Percentiles rank a stretch among this genome's conserved stretches.
Conservation (phyloP, 331 rosid genomes). For the Ulmus americana region DNA sequence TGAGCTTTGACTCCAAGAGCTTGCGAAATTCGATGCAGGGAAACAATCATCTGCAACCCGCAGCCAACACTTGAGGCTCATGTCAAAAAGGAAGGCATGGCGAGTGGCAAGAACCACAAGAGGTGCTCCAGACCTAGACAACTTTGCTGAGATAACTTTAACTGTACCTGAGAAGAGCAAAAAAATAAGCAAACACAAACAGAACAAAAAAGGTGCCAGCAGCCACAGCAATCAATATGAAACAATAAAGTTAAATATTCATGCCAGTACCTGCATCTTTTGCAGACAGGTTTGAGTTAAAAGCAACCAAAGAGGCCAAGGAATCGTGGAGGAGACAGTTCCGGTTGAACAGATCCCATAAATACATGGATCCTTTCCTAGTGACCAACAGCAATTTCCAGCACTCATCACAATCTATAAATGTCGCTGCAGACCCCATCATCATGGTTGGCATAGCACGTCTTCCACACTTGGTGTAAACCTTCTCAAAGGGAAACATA, state of each 20-base stretch:
- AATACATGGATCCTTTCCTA: constrained; percentile 67
- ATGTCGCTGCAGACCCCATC: constrained; percentile 90
- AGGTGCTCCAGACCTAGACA: constrained; percentile 85
- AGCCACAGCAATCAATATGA: constrained; percentile 4
- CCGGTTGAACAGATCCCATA: constrained; percentile 77
- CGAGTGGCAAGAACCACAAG: constrained; percentile 93
- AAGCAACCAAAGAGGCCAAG: constrained; percentile 60
- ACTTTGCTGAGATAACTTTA: constrained; percentile 87
- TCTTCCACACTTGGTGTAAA: constrained; percentile 90
- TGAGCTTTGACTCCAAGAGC: constrained; percentile 93
- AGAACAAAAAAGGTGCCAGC: not conserved
- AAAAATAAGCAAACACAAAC: not conserved
- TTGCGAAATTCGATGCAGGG: constrained; percentile 92
- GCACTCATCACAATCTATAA: constrained; percentile 86
- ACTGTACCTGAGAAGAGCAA: constrained; percentile 50
- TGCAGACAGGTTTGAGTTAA: constrained; percentile 44
- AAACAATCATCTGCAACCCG: constrained; percentile 98
- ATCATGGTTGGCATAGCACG: constrained; percentile 96
- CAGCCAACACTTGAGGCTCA: constrained; percentile 87
- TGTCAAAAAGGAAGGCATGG: constrained; percentile 94
- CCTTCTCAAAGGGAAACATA: constrained; percentile 40
- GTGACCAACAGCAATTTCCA: constrained; percentile 93
- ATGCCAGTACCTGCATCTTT: constrained; percentile 63
- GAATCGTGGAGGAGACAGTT: constrained; percentile 83
- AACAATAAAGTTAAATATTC: constrained; percentile 3